Percentiles rank a stretch among this genome's conserved stretches.
Conservation (phyloP, 192 early-diverging fungal species). For the Paraglomus brasilianum region DNA sequence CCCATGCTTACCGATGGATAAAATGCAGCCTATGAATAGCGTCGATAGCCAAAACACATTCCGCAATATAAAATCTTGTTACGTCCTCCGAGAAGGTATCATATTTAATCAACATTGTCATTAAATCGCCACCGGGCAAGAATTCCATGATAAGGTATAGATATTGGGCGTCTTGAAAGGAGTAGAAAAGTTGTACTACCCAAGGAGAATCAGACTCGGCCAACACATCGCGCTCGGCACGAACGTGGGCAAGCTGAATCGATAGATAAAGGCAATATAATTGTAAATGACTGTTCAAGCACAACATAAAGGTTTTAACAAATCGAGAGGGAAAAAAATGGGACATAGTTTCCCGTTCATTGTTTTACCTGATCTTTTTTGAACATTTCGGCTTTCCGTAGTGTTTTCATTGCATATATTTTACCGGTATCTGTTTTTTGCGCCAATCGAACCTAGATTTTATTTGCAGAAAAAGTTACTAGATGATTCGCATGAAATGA, state of each 20-base stretch:
- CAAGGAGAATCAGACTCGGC: slow-evolving; percentile 95
- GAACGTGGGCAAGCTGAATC: slow-evolving; percentile 85
- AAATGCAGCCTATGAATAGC: slow-evolving; percentile 93
- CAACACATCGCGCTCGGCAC: slow-evolving; percentile 96
- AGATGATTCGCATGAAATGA: too few species aligned
- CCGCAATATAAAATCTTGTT: slow-evolving; percentile 98
- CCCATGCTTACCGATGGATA: slow-evolving; percentile 74
- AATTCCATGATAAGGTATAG: slow-evolving; percentile 99
- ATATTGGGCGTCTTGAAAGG: slow-evolving; percentile 93
- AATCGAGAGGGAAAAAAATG: neutral
- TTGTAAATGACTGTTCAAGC: neutral
- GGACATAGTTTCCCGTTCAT: neutral
- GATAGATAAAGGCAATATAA: neutral
- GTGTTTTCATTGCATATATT: slow-evolving; percentile 98
- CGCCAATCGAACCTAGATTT: slow-evolving; percentile 79
- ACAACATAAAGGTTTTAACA: neutral
- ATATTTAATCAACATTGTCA: slow-evolving; percentile 99
- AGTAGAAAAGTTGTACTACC: slow-evolving; percentile 98
- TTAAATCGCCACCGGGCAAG: slow-evolving; percentile 97
- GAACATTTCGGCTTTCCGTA: slow-evolving; percentile 96
- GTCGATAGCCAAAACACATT: slow-evolving; percentile 90
- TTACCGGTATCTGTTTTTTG: slow-evolving; percentile 97
- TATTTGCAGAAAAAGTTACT: neutral
- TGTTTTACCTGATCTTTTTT: slow-evolving; percentile 90
- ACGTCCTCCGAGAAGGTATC: slow-evolving; percentile 97